Evolutionary conservation across 768 basidiomycete species (phyloP).

Genomic region (Baorangia bicolor): DNA sequence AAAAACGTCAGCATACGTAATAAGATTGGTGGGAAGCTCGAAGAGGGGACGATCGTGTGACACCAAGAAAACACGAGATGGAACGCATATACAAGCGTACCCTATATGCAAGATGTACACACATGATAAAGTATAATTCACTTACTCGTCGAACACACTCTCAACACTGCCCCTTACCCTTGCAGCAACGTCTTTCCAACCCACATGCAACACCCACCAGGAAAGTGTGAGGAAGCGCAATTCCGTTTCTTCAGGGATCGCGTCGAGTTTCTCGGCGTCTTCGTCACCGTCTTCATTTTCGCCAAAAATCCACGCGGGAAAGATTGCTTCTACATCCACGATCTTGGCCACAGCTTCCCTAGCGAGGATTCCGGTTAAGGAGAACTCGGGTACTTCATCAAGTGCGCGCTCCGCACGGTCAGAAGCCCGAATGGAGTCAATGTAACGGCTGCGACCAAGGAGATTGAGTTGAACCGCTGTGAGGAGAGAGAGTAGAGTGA

Average conservation of each 20-base stretch:
- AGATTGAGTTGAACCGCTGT: conserved; percentile 85
- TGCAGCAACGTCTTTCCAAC: conserved; percentile 83
- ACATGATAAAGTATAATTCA: conserved; percentile 8
- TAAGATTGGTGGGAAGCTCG: background rate
- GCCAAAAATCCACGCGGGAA: conserved; percentile 22
- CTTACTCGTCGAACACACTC: conserved; percentile 82
- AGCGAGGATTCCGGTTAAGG: conserved; percentile 24
- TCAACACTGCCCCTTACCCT: conserved; percentile 74
- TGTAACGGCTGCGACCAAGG: conserved; percentile 79
- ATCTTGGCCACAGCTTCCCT: conserved; percentile 27
- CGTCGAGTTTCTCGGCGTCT: conserved; percentile 30
- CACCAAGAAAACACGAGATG: background rate
- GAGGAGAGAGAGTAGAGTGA: conserved; percentile 81
- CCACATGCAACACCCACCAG: conserved; percentile 92
- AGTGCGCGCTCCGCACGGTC: conserved; percentile 58
- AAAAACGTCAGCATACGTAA: conserved; percentile 10
- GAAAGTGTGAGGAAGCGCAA: conserved; percentile 79
- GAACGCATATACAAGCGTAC: background rate
- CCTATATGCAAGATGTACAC: background rate
- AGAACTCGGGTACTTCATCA: conserved; percentile 37
- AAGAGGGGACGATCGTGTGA: background rate
- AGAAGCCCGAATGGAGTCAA: conserved; percentile 60
- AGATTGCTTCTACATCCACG: conserved; percentile 26
- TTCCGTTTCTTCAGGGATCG: conserved; percentile 67
- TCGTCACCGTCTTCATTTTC: conserved; percentile 29